Evolutionary conservation across 345 rosid species (phyloP).

Genomic region (Boechera divaricarpa): DNA sequence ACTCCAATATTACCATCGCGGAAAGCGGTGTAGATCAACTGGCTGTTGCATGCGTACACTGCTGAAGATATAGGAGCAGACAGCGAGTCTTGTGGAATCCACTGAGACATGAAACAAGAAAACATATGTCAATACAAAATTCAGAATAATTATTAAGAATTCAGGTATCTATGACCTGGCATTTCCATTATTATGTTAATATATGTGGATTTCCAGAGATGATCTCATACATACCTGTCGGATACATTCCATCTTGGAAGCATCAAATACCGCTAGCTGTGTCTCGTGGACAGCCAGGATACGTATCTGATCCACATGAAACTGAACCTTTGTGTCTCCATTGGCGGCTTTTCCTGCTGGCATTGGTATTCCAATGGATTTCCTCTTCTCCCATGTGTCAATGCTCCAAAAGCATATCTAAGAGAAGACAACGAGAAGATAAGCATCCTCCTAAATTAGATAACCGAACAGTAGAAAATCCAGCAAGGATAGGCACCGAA

Average conservation of each 20-base stretch:
- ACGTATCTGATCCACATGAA: conserved; percentile 76
- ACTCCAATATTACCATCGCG: conserved; percentile 77
- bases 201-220: conserved; percentile 53
- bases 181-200: conserved; percentile 1
- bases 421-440: conserved; percentile 26
- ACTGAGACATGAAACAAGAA: conserved; percentile 53
- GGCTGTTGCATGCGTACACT: conserved; percentile 79
- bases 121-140: not conserved
- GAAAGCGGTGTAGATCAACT: conserved; percentile 71
- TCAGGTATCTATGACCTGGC: not conserved
- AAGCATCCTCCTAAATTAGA: conserved; percentile 30
- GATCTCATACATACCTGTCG: conserved; percentile 57
- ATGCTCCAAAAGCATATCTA: conserved; percentile 87
- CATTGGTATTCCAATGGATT: conserved; percentile 60
- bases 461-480: not conserved
- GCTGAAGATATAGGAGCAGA: conserved; percentile 80
- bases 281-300: conserved; percentile 83
- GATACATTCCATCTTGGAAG: conserved; percentile 77
- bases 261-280: conserved; percentile 81
- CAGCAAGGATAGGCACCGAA: conserved; percentile 1
- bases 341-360: conserved; percentile 68
- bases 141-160: not conserved
- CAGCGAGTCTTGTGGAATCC: conserved; percentile 76
- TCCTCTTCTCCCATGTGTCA: conserved; percentile 91
- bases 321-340: conserved; percentile 80